Base-by-base conservation (phyloP, 176 grass and related monocot genomes). In the Coix lacrymajobi region DNA sequence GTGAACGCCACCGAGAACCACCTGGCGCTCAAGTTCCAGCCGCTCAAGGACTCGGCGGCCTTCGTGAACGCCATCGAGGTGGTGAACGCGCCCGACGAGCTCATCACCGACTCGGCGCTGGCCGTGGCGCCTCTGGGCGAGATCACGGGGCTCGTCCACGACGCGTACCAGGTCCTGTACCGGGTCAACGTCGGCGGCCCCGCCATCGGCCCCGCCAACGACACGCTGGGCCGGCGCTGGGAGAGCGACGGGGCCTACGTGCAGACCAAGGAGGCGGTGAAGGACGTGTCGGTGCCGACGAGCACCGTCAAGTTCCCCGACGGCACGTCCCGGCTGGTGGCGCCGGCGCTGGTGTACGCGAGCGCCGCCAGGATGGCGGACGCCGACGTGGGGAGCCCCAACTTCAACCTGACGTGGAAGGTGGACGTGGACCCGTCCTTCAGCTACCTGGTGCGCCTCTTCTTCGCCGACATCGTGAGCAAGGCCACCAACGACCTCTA, bases 21-120 rank as follows among this genome's bases (percentile, higher is more conserved):
- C 72, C 76, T 98, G 2, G 80, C 85, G 17, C 4, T 98, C 38
- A 83, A 77, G 79, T 95, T 98, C 83, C 30, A 31, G 60, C 96
- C 96, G 44, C 72, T 91, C 44, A 43, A 31, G 32, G 52, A 89
- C 67, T 90, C 90, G 12, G 92, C 75, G 4, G 96, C 96, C 31
- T 98, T 98, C 87, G 81, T 98, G 29, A 98, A 98, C 74, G 96
- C 74, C 72, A 91, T 98, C 66, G 96, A 98, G 87, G 90, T 98
- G 30, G 92, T 98, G 38, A 91, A 92, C 75, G 92, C 92, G 7
- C 96, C 92, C 37, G 89, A 91, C 76, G 62, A 82, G 56, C 79
- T 98, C 75, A 32, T 98, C 76, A 81, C 85, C 15, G 76, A 95
- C 85, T 29, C 72, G 19, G 96, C 92, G 26, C 34, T 94, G 2